phyloP scores from a whole-genome alignment of 2,329 filamentous ascomycete species.

The Cercospora sesami region DNA sequence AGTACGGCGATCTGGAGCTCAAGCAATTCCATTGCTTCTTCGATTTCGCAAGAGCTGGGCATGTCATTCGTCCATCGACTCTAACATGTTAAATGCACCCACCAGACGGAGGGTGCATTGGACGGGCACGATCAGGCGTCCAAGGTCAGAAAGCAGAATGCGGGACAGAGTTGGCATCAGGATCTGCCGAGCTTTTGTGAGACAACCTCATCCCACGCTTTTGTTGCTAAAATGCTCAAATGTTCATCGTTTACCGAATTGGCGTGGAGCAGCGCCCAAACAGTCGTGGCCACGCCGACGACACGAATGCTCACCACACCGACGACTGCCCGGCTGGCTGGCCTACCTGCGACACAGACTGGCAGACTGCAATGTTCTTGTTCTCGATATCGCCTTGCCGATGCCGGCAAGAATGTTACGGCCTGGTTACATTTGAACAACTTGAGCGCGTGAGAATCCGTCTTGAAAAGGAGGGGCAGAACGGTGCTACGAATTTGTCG shows the following conservation, averaged over 20 bases:
- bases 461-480: not conserved
- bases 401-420: not conserved
- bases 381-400: not conserved
- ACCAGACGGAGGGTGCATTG: not conserved
- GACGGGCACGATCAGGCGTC: not conserved
- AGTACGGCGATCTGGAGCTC: not conserved
- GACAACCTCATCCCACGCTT: not conserved
- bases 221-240: not conserved
- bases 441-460: not conserved
- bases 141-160: not conserved
- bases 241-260: not conserved
- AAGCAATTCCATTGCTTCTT: not conserved
- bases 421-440: not conserved
- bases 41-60: too few relatives aligned
- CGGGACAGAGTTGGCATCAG: not conserved
- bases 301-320: not conserved
- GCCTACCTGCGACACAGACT: not conserved
- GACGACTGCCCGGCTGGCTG: not conserved
- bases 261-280: not conserved
- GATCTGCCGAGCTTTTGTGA: not conserved
- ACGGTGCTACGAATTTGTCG: not conserved
- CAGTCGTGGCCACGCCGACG: too few relatives aligned
- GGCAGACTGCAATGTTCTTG: not conserved
- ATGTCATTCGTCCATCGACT: not conserved
- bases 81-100: not conserved